Base-by-base conservation (phyloP, 805 yeast species). In the Nadsonia fulvescens region DNA sequence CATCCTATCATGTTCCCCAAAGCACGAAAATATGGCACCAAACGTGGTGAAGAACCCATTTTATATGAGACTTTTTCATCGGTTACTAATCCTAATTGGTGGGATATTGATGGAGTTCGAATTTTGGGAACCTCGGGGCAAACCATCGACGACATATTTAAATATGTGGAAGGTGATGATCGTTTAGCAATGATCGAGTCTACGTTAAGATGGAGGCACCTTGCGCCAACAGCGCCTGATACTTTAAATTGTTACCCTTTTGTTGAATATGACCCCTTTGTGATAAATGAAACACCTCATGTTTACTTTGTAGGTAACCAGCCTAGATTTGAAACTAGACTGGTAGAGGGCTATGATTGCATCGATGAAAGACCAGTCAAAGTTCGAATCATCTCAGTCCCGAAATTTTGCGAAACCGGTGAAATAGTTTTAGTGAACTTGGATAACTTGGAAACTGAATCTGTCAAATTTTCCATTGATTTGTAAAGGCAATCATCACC, bases 191-290 rank as follows among this genome's bases (percentile, higher is more conserved):
- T 73, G 39, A 58, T 86, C 54, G 76, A 71, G 37, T 58, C 68
- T 9, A 74, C 78, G 0, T 43, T 89, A 18, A 51, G 55, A 23
- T 83, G 94, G 93, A 86, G 82, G 40, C 79, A 79, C 42, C 56
- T 78, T 13, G 70, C 78, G 1, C 98, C 98, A 3, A 82, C 95
- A 0, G 92, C 94, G 1, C 98, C 98, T 1, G 96, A 89, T 42
- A 89, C 98, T 0, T 51, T 89, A 22, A 75, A 83, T 61, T 71
- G 92, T 37, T 82, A 79, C 39, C 95, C 98, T 1, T 83, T 61
- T 40, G 61, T 63, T 7, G 66, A 68, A 14, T 40, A 44, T 2
- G 96, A 89, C 47, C 96, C 96, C 3, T 81, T 86, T 46, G 53
- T 89, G n/a, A 31, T 54, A 6, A 53, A 53, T 6, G 78, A 77